phyloP scores from a whole-genome alignment of 148 eudicot genomes.

The Amaranthus cruentus region DNA sequence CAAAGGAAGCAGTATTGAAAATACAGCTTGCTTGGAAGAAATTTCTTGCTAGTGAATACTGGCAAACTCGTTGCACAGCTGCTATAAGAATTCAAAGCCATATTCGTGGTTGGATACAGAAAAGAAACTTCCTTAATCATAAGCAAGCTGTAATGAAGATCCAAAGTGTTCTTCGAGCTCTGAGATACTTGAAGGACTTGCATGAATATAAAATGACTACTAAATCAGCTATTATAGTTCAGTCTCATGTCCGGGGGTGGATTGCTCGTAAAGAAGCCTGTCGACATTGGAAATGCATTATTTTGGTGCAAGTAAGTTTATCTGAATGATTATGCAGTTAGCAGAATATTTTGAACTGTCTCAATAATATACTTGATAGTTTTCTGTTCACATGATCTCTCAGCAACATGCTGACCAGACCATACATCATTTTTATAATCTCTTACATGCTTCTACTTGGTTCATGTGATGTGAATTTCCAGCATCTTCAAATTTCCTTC shows the following conservation, averaged over 20 bases:
- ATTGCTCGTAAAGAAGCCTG: slow-evolving; percentile 42
- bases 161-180: slow-evolving; percentile 47
- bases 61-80: slow-evolving; percentile 37
- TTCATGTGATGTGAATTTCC: background rate
- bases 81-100: slow-evolving; percentile 64
- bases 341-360: background rate
- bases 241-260: slow-evolving; percentile 67
- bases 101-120: slow-evolving; percentile 43
- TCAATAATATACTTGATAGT: too few relatives aligned
- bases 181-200: slow-evolving; percentile 32
- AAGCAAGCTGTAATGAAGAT: slow-evolving; percentile 49
- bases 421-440: background rate
- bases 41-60: slow-evolving; percentile 21
- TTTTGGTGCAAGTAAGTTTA: slow-evolving; percentile 58
- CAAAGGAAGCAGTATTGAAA: slow-evolving; percentile 37
- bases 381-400: too few relatives aligned
- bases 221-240: slow-evolving; percentile 51
- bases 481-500: background rate
- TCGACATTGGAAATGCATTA: slow-evolving; percentile 22
- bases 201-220: slow-evolving; percentile 33
- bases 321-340: background rate
- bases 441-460: background rate
- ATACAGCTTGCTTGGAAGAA: slow-evolving; percentile 46
- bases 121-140: slow-evolving; percentile 35
- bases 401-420: too few relatives aligned